These are phyloP conservation scores for Chenopodium quinoa DNA, from an alignment of 148 eudicot genomes.

Conservation along the genomic window DNA sequence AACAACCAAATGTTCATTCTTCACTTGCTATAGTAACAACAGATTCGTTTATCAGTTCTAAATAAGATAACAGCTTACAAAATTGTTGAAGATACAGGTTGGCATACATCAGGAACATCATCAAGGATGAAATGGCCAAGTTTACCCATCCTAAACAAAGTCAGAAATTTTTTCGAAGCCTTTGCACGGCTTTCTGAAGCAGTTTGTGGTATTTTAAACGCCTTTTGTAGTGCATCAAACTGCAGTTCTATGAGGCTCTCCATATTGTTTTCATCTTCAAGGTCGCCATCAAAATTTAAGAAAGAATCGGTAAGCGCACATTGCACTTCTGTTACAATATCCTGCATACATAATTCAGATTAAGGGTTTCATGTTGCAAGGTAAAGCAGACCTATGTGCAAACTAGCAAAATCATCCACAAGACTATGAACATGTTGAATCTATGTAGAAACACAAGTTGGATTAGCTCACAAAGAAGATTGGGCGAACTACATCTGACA, in stretches of 20 bases:
- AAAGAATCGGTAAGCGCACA: conserved; percentile 52
- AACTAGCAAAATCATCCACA: background rate
- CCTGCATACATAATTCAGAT: conserved; percentile 38
- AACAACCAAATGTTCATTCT: background rate
- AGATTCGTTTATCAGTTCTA: conserved; percentile 5
- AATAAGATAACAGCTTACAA: conserved; percentile 9
- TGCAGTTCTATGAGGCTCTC: conserved; percentile 71
- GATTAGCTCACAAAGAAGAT: background rate
- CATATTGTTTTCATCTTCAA: conserved; percentile 70
- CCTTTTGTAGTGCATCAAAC: conserved; percentile 79
- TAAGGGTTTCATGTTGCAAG: background rate
- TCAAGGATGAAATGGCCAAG: conserved; percentile 96
- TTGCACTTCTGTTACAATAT: conserved; percentile 64
- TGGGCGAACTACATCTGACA: background rate
- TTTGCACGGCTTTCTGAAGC: conserved; percentile 72
- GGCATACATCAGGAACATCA: conserved; percentile 57
- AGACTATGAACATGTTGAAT: background rate
- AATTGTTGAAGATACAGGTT: conserved; percentile 24
- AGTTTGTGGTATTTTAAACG: conserved; percentile 70
- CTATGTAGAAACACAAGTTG: background rate
- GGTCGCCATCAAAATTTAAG: conserved; percentile 53
- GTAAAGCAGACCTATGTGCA: background rate
- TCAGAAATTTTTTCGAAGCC: conserved; percentile 76
- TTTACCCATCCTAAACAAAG: conserved; percentile 85
- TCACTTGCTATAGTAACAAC: background rate